Percentiles rank a stretch among this genome's conserved stretches.
Evolutionary conservation across 805 yeast genomes (phyloP).

Genomic region (Barnettozyma vustinii): DNA sequence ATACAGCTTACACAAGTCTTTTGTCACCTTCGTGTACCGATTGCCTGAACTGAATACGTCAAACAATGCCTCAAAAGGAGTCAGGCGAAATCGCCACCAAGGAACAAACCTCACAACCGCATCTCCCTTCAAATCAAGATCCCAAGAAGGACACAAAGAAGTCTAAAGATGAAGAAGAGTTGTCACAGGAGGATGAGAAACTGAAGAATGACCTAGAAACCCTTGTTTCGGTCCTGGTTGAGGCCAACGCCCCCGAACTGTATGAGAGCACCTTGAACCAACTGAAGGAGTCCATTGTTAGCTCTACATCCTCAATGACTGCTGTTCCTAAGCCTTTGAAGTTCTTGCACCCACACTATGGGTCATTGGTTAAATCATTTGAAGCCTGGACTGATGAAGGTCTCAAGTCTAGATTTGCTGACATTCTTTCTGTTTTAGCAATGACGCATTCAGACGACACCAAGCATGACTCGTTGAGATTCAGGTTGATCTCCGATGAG

Average conservation of each 20-base stretch:
- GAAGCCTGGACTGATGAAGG: conserved; percentile 54
- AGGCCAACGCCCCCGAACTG: conserved; percentile 34
- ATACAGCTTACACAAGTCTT: not conserved
- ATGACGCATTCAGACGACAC: conserved; percentile 89
- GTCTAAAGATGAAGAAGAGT: conserved; percentile 60
- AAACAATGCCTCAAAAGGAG: conserved; percentile 14
- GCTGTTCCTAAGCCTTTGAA: conserved; percentile 99
- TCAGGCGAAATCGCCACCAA: conserved; percentile 25
- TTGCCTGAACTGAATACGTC: not conserved
- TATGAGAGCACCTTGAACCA: conserved; percentile 60
- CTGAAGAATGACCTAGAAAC: conserved; percentile 81
- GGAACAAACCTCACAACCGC: conserved; percentile 9
- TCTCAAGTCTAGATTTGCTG: conserved; percentile 64
- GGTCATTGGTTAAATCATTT: conserved; percentile 58
- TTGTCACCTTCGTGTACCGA: not conserved
- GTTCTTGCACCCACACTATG: conserved; percentile 85
- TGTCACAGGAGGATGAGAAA: conserved; percentile 89
- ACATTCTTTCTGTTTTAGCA: conserved; percentile 85
- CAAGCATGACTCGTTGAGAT: conserved; percentile 72
- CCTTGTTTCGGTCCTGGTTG: conserved; percentile 74
- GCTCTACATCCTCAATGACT: conserved; percentile 96
- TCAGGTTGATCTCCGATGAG: conserved; percentile 58
- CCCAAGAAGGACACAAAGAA: conserved; percentile 14
- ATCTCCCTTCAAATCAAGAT: conserved; percentile 6
- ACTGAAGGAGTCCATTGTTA: conserved; percentile 74